Conservation (phyloP, 2,329 filamentous ascomycete species). For the Ophiognomonia clavigignenti-juglandacearum region DNA sequence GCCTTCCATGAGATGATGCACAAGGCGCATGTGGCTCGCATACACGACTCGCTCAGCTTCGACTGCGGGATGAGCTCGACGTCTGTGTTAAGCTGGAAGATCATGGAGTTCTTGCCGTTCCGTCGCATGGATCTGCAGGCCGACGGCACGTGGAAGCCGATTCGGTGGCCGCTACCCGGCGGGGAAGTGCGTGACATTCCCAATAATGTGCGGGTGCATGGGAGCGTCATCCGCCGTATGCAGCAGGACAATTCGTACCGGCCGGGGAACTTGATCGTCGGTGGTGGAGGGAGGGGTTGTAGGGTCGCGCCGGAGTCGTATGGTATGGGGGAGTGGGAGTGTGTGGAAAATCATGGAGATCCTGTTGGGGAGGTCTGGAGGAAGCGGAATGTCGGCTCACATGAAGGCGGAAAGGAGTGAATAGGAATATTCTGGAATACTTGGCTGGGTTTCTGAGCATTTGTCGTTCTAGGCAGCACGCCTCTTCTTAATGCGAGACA, state of each 20-base stretch:
- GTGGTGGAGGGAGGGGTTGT: constrained; percentile 69
- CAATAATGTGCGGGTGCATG: constrained; percentile 63
- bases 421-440: background rate
- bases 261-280: constrained; percentile 75
- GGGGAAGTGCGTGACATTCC: constrained; percentile 78
- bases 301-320: constrained; percentile 53
- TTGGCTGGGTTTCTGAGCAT: background rate
- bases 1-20: constrained; percentile 56
- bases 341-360: constrained; percentile 60
- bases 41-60: constrained; percentile 70
- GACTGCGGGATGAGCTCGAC: constrained; percentile 49
- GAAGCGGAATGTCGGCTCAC: constrained; percentile 27
- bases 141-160: constrained; percentile 74
- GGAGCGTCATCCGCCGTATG: constrained; percentile 71
- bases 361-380: constrained; percentile 65
- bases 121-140: constrained; percentile 70
- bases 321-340: constrained; percentile 70
- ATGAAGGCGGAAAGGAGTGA: background rate
- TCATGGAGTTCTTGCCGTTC: constrained; percentile 81
- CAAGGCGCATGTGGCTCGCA: constrained; percentile 46
- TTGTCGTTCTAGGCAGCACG: too few relatives aligned
- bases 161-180: constrained; percentile 72
- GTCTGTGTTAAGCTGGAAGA: constrained; percentile 64
- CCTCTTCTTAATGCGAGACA: too few relatives aligned
- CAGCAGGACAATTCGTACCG: constrained; percentile 58